phyloP scores from a whole-genome alignment of 2,329 filamentous ascomycete species.

The Aciculosporium take region DNA sequence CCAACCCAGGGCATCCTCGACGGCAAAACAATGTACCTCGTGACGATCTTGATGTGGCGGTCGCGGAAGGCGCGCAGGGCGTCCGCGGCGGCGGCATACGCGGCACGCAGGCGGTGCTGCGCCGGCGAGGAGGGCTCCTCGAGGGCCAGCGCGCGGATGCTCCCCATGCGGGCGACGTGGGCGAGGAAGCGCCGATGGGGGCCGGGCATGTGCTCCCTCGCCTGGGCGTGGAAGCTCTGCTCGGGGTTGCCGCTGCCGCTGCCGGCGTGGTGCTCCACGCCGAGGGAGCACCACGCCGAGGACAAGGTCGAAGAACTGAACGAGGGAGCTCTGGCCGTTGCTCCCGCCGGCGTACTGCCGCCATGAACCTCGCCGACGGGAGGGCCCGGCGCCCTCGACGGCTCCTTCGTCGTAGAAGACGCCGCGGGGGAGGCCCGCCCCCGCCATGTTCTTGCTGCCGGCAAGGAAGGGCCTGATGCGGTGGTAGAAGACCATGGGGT shows the following conservation, averaged over 20 bases:
- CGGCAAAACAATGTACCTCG: constrained; percentile 77
- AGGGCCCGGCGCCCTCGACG: constrained; percentile 43
- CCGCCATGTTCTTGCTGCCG: constrained; percentile 82
- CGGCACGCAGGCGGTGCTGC: constrained; percentile 27
- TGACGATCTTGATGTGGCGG: constrained; percentile 81
- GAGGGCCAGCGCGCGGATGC: constrained; percentile 57
- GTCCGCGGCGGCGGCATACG: constrained; percentile 59
- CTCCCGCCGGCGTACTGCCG: constrained; percentile 75
- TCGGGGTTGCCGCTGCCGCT: constrained; percentile 18
- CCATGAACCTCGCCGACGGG: too few species aligned
- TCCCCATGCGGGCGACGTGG: constrained; percentile 53
- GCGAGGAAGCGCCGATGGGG: constrained; percentile 67
- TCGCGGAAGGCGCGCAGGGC: constrained; percentile 66
- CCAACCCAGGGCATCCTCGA: constrained; percentile 32
- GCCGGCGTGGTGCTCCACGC: constrained; percentile 49
- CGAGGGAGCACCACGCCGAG: too few species aligned
- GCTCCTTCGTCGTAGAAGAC: constrained; percentile 77
- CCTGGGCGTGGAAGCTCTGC: constrained; percentile 43
- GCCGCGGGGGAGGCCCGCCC: constrained; percentile 67
- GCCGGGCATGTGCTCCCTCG: constrained; percentile 83
- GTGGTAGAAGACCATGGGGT: constrained; percentile 80
- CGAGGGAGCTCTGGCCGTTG: constrained; percentile 83
- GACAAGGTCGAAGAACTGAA: constrained; percentile 84
- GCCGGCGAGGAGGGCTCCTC: constrained; percentile 35
- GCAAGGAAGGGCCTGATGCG: constrained; percentile 78